phyloP scores from a whole-genome alignment of 352 stramenopile genomes.

The Pythium biforme region DNA sequence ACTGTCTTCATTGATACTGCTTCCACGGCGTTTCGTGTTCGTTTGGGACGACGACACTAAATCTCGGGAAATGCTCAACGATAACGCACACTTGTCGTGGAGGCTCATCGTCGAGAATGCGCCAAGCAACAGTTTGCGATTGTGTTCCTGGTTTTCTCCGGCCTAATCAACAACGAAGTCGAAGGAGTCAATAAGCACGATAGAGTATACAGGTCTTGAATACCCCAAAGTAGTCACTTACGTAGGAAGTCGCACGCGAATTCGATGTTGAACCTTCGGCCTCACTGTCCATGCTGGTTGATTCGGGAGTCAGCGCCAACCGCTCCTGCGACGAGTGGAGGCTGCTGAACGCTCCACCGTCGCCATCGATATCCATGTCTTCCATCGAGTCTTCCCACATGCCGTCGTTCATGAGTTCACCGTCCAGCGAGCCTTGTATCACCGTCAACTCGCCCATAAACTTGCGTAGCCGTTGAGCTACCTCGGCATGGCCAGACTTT shows the following conservation, averaged over 20 bases:
- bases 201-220: too few relatives aligned
- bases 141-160: constrained; percentile 78
- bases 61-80: constrained; percentile 77
- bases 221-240: constrained; percentile 27
- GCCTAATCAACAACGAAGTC: constrained; percentile 30
- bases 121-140: constrained; percentile 77
- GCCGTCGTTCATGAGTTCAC: constrained; percentile 8
- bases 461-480: constrained; percentile 44
- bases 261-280: not conserved
- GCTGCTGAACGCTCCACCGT: constrained; percentile 9
- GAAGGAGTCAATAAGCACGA: constrained; percentile 3
- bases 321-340: constrained; percentile 15
- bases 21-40: constrained; percentile 44
- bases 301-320: constrained; percentile 8
- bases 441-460: constrained; percentile 33
- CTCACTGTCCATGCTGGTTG: constrained; percentile 18
- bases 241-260: constrained; percentile 35
- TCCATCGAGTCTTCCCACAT: constrained; percentile 11
- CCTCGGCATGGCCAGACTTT: constrained; percentile 57
- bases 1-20: constrained; percentile 56
- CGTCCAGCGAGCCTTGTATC: constrained; percentile 4
- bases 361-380: constrained; percentile 27
- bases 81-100: constrained; percentile 85
- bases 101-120: constrained; percentile 89
- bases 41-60: constrained; percentile 19